These are phyloP conservation scores for Boechera stricta DNA, from an alignment of 345 rosid species.

Conservation along the genomic window DNA sequence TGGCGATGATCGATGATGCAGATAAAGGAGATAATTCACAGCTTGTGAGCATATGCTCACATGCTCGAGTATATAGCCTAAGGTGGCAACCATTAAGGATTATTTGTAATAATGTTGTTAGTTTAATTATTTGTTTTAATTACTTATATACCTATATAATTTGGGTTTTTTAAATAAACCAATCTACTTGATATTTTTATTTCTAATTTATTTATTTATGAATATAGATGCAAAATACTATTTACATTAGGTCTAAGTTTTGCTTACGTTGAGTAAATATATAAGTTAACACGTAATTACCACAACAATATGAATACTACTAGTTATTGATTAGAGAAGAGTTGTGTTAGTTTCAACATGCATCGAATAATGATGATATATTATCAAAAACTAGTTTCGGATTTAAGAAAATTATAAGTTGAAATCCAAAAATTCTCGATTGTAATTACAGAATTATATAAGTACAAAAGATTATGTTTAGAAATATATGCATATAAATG, in stretches of 20 bases:
- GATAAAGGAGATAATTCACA: conserved; percentile 40
- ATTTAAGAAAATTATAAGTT: background rate
- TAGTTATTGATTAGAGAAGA: background rate
- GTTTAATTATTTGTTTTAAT: conserved; percentile 19
- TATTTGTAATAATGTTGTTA: conserved; percentile 35
- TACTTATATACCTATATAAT: conserved; percentile 1
- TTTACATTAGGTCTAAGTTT: conserved; percentile 11
- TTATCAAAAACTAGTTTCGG: background rate
- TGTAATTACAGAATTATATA: background rate
- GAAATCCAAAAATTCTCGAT: background rate
- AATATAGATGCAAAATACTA: background rate
- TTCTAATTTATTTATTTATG: conserved; percentile 16
- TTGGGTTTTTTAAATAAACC: background rate
- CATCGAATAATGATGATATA: background rate
- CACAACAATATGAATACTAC: background rate
- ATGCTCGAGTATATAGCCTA: conserved; percentile 31
- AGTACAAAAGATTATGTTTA: background rate
- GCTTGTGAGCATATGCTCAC: conserved; percentile 47
- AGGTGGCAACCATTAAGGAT: conserved; percentile 42
- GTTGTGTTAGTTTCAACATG: background rate
- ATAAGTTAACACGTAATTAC: background rate
- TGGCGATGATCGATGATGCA: conserved; percentile 26
- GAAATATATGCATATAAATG: background rate
- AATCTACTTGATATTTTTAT: conserved; percentile 7
- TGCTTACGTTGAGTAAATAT: background rate